Evolutionary conservation across 805 yeast species (phyloP).

Genomic region (Saccharomycopsis capsularis): DNA sequence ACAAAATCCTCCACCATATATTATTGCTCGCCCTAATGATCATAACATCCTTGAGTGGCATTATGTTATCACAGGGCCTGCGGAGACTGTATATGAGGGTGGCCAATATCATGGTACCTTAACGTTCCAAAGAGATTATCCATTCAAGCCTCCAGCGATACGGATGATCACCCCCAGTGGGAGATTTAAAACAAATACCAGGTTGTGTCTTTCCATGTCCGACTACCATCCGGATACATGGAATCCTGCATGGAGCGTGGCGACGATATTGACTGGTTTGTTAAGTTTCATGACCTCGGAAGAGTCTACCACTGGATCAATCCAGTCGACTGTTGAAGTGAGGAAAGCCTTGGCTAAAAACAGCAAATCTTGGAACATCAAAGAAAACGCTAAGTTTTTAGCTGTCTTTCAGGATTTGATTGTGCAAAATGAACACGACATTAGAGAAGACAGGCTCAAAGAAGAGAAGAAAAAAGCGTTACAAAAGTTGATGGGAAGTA

Average conservation of each 20-base stretch:
- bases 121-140: conserved; percentile 77
- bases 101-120: conserved; percentile 92
- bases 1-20: conserved; percentile 78
- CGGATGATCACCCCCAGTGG: conserved; percentile 89
- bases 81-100: conserved; percentile 74
- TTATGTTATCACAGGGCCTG: conserved; percentile 86
- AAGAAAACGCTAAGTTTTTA: conserved; percentile 49
- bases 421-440: conserved; percentile 28
- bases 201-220: conserved; percentile 86
- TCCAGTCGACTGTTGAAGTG: conserved; percentile 52
- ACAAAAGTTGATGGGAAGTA: not conserved
- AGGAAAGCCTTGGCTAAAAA: conserved; percentile 51
- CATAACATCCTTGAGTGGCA: conserved; percentile 90
- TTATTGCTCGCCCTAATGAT: conserved; percentile 81
- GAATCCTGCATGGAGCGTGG: conserved; percentile 96
- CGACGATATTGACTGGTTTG: conserved; percentile 80
- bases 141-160: conserved; percentile 87
- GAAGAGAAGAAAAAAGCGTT: conserved; percentile 8
- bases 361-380: conserved; percentile 54
- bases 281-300: conserved; percentile 88
- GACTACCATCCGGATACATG: conserved; percentile 92
- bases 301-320: conserved; percentile 80
- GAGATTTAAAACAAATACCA: conserved; percentile 69
- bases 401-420: conserved; percentile 66
- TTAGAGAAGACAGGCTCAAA: conserved; percentile 26